A percentile compares a stretch with the other conserved stretches of the same genome.
Evolutionary conservation across 2,329 filamentous ascomycete genomes (phyloP).

Genomic region (Paraphoma sp.): DNA sequence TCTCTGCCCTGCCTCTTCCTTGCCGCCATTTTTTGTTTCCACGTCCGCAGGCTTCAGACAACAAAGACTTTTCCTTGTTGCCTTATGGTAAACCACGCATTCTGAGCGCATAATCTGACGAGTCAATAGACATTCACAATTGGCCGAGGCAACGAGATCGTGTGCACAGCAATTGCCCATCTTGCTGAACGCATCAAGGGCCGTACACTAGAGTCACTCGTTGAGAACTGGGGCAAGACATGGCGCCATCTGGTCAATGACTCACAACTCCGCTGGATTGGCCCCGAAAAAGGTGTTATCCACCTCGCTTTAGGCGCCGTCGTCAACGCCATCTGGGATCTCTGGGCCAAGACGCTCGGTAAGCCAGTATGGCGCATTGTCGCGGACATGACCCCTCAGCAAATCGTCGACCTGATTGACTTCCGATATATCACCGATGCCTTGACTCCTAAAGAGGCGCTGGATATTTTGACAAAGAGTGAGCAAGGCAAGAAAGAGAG

Average conservation of each 20-base stretch:
- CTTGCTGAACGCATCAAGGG: constrained; percentile 78
- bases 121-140: constrained; percentile 72
- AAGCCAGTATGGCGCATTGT: constrained; percentile 94
- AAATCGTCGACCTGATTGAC: constrained; percentile 87
- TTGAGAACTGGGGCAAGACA: constrained; percentile 82
- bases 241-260: constrained; percentile 93
- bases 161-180: constrained; percentile 82
- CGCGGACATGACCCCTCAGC: constrained; percentile 86
- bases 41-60: no score
- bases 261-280: constrained; percentile 91
- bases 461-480: constrained; percentile 71
- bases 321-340: constrained; percentile 91
- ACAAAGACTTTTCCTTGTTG: no score
- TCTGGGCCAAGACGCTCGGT: constrained; percentile 86
- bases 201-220: constrained; percentile 77
- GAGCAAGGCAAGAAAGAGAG: constrained; percentile 74
- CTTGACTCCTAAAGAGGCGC: constrained; percentile 83
- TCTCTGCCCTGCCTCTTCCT: no score
- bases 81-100: no score
- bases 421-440: constrained; percentile 95
- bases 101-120: not conserved
- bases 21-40: no score
- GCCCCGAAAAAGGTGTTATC: constrained; percentile 91
- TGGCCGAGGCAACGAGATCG: constrained; percentile 89
- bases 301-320: constrained; percentile 89